Conservation (phyloP, 2,329 filamentous ascomycete genomes). For the Fusarium fujikuroi region DNA sequence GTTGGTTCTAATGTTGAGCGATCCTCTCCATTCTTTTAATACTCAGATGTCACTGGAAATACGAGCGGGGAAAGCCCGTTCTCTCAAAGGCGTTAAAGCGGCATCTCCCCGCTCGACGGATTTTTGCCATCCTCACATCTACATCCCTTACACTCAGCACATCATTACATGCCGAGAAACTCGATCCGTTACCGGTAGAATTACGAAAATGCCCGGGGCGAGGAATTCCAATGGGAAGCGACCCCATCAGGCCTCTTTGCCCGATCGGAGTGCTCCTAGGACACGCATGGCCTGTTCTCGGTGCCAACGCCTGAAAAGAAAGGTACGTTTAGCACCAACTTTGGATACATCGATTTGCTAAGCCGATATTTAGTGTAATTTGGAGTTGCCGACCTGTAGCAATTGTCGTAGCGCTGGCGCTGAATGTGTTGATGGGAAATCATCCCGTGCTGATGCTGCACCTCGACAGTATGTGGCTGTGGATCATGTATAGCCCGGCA, state of each 20-base stretch:
- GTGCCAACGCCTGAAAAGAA: slow-evolving; percentile 63
- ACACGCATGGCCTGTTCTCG: slow-evolving; percentile 46
- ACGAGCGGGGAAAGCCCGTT: slow-evolving; percentile 19
- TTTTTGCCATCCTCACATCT: slow-evolving; percentile 20
- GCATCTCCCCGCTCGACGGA: slow-evolving; percentile 30
- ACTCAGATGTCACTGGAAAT: not conserved
- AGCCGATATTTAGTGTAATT: slow-evolving; percentile 54
- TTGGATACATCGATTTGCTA: not conserved
- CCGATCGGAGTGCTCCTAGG: not conserved
- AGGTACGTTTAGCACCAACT: slow-evolving; percentile 45
- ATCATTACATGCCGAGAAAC: not conserved
- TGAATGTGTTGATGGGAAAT: slow-evolving; percentile 57
- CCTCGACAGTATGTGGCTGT: slow-evolving; percentile 52
- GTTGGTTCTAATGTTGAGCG: too few relatives aligned
- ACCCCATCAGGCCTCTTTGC: not conserved
- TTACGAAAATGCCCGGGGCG: slow-evolving; percentile 22
- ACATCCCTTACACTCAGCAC: not conserved
- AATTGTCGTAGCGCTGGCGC: slow-evolving; percentile 56
- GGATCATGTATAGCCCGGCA: too few relatives aligned
- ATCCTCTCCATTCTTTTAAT: slow-evolving; percentile 7
- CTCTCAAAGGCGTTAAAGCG: slow-evolving; percentile 4
- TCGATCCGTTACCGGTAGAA: not conserved
- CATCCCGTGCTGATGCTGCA: slow-evolving; percentile 51
- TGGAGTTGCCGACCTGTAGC: slow-evolving; percentile 54
- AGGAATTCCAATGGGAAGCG: not conserved